These are phyloP conservation scores for Pelagophyceae sp. DNA, from an alignment of 352 stramenopile species.

Conservation along the genomic window DNA sequence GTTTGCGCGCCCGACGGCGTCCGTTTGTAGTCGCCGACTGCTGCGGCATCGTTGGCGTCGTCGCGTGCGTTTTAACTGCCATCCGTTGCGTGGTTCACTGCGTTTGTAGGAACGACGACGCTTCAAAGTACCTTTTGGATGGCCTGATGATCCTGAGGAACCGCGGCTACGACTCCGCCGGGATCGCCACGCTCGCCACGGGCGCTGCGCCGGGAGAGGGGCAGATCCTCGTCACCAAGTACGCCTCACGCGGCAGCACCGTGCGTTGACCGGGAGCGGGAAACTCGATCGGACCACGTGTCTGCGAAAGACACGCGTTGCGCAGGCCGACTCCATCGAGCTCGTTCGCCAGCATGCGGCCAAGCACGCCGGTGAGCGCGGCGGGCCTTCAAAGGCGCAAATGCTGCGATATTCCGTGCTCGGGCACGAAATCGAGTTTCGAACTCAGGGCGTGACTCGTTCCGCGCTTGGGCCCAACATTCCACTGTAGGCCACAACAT, in stretches of 20 bases:
- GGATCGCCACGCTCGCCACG: conserved; percentile 91
- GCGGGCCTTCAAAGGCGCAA: too few relatives aligned
- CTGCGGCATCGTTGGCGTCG: background rate
- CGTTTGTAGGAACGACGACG: background rate
- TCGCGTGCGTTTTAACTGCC: background rate
- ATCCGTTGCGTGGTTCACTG: too few relatives aligned
- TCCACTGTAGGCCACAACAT: conserved; percentile 72
- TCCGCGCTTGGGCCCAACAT: conserved; percentile 29
- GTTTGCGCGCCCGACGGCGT: too few relatives aligned
- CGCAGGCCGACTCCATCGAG: conserved; percentile 80
- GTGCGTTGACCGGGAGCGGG: too few relatives aligned
- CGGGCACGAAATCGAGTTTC: too few relatives aligned
- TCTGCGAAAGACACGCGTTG: too few relatives aligned
- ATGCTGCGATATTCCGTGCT: too few relatives aligned
- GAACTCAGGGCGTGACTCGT: too few relatives aligned
- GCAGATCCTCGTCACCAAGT: conserved; percentile 78
- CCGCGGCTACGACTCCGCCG: conserved; percentile 93
- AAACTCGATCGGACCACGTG: too few relatives aligned
- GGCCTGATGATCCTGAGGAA: conserved; percentile 73
- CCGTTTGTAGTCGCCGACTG: background rate
- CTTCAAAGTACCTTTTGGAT: conserved; percentile 44
- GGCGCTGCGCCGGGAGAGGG: conserved; percentile 34
- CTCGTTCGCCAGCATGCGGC: conserved; percentile 64
- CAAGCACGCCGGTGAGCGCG: conserved; percentile 40
- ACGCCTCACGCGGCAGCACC: conserved; percentile 60